Evolutionary conservation across 805 yeast species (phyloP).

Genomic region (Candida dendrica): DNA sequence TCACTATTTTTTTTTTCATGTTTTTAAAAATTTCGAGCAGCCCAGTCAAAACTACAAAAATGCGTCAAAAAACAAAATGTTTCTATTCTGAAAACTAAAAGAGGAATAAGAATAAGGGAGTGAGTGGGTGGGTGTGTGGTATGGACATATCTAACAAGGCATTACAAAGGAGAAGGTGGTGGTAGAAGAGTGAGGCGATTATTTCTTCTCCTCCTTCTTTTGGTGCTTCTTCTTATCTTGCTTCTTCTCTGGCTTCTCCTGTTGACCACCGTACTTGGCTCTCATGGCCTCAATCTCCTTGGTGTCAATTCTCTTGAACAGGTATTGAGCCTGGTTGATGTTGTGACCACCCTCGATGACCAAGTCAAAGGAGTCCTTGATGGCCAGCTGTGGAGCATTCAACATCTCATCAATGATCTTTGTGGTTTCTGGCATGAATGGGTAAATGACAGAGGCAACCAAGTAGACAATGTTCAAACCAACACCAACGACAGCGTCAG

Average conservation of each 20-base stretch:
- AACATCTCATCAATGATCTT: slow-evolving; percentile 66
- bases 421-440: slow-evolving; percentile 86
- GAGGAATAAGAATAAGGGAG: too few species aligned
- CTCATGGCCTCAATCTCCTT: slow-evolving; percentile 85
- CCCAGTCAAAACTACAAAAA: too few species aligned
- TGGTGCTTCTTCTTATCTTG: neutral
- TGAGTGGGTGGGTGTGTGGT: too few species aligned
- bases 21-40: too few species aligned
- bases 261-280: slow-evolving; percentile 75
- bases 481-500: slow-evolving; percentile 89
- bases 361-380: slow-evolving; percentile 68
- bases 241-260: slow-evolving; percentile 20
- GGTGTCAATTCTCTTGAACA: slow-evolving; percentile 89
- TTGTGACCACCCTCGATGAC: slow-evolving; percentile 74
- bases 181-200: neutral
- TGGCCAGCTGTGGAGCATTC: slow-evolving; percentile 72
- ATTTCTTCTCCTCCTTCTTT: neutral
- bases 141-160: too few species aligned
- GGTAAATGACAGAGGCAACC: slow-evolving; percentile 74
- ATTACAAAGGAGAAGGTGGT: too few species aligned
- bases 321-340: slow-evolving; percentile 84
- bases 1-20: too few species aligned
- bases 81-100: too few species aligned
- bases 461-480: slow-evolving; percentile 85
- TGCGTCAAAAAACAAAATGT: too few species aligned